Evolutionary conservation across 352 stramenopile species (phyloP), one percentile per base, ranked within the genome.

Genomic region (Phytopythium kandeliae): DNA sequence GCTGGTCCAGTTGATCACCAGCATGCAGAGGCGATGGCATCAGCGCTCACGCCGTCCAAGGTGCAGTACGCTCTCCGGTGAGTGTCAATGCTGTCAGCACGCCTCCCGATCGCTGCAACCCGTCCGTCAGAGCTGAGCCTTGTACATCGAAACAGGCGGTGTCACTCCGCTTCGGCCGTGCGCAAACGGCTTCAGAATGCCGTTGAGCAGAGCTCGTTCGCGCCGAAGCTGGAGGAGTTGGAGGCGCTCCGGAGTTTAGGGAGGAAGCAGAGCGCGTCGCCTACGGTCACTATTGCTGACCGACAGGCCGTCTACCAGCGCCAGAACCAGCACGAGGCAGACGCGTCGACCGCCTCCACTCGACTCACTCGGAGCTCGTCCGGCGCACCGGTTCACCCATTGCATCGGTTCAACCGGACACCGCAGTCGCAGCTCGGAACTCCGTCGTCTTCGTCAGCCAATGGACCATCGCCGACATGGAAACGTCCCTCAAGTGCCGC

Each of bases 161-260:
- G 77, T 36, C 71, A 82, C 36, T 90, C 79, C 0, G 79, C 79
- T 3, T 88, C 79, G 12, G 67, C 63, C 31, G 66, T 90, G 12
- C 70, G 79, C 17, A 85, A 83, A 48, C 82, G 84, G n/a, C 69
- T 90, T 35, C 65, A 78, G 4, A 50, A 69, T 33, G 77, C 74
- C 1, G 67, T 85, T 22, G 74, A 86, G 33, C 70, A 78, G 36
- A 71, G 76, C 31, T 62, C 48, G 37, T 72, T 48, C 42, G 62
- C 26, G 43, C 68, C 26, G 48, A 74, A 35, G 41, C 58, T 58
- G 17, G 60, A 69, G 25, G 69, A 85, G 46, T 55, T 81, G 16
- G 61, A 69, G 7, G 58, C 65, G 7, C 51, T 87, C 17, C 60
- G 63, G 11, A 74, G 60, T 12, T 51, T 84, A 2, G 30, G 40